phyloP scores from a whole-genome alignment of 2,329 filamentous ascomycete species.

The Oidium heveae region DNA sequence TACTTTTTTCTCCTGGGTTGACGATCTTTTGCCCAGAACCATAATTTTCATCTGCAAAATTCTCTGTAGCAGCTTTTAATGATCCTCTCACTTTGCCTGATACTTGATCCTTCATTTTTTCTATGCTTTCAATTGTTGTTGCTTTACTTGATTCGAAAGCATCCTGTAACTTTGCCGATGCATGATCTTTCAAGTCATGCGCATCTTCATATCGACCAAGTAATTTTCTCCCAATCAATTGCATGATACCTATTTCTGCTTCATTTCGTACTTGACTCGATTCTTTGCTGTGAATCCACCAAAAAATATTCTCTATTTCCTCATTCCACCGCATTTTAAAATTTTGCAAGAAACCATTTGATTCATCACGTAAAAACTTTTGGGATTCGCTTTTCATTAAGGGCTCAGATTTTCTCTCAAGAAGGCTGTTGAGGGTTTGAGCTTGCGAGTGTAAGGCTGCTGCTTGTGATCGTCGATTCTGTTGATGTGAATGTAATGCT shows the following conservation, averaged over 20 bases:
- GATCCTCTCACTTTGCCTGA: constrained; percentile 6
- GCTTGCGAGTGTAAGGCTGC: constrained; percentile 30
- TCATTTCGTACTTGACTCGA: constrained; percentile 36
- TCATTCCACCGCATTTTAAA: constrained; percentile 59
- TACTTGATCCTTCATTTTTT: constrained; percentile 1
- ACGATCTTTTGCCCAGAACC: constrained; percentile 16
- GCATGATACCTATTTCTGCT: constrained; percentile 23
- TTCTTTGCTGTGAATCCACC: constrained; percentile 38
- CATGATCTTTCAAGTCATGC: constrained; percentile 11
- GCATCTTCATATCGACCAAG: constrained; percentile 10
- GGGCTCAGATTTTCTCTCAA: constrained; percentile 22
- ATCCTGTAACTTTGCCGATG: constrained; percentile 15
- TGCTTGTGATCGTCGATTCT: constrained; percentile 35
- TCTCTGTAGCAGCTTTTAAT: constrained; percentile 9
- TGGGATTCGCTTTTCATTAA: constrained; percentile 26
- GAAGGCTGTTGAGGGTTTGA: constrained; percentile 21
- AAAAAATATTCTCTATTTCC: constrained; percentile 41
- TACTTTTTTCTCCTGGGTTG: constrained; percentile 14
- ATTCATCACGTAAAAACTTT: constrained; percentile 21
- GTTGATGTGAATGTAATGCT: constrained; percentile 41
- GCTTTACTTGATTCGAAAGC: constrained; percentile 17
- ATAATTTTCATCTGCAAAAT: constrained; percentile 17
- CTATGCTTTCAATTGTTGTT: constrained; percentile 10
- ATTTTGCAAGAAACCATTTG: constrained; percentile 33
- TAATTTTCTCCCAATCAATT: constrained; percentile 15